Conservation (phyloP, 345 rosid genomes). For the Bruguiera parviflora region DNA sequence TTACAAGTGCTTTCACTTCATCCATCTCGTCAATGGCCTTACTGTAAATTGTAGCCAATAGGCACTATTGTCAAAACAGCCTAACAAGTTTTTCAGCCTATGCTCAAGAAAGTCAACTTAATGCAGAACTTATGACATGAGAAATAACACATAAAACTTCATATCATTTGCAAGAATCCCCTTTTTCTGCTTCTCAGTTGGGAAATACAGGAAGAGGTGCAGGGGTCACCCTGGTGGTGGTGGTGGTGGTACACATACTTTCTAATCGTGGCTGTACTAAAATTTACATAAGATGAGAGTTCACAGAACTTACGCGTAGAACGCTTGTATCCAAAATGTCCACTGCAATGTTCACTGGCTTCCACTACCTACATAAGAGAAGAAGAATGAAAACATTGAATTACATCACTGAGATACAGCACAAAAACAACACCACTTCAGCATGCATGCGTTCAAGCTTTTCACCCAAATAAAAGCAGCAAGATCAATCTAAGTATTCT, state of each 20-base stretch:
- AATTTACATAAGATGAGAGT: background rate
- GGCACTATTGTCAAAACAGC: too few species aligned
- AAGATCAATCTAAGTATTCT: background rate
- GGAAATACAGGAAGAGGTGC: too few species aligned
- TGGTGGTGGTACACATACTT: background rate
- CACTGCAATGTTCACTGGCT: constrained; percentile 52
- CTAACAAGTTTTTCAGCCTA: too few species aligned
- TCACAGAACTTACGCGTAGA: constrained; percentile 46
- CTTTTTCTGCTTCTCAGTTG: too few species aligned
- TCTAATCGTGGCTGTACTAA: background rate
- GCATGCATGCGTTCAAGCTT: background rate
- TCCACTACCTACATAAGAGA: constrained; percentile 52
- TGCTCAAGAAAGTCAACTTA: too few species aligned
- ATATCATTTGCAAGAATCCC: too few species aligned
- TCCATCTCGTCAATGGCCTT: too few species aligned
- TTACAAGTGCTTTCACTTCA: too few species aligned
- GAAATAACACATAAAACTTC: too few species aligned
- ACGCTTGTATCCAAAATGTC: constrained; percentile 45
- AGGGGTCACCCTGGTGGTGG: too few species aligned
- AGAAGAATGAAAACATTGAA: background rate
- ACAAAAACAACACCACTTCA: background rate
- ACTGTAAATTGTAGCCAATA: too few species aligned
- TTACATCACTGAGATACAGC: background rate
- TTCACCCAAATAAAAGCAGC: background rate
- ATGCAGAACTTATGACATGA: too few species aligned